Conservation (phyloP, 352 stramenopile genomes). For the Phytophthora sp. region DNA sequence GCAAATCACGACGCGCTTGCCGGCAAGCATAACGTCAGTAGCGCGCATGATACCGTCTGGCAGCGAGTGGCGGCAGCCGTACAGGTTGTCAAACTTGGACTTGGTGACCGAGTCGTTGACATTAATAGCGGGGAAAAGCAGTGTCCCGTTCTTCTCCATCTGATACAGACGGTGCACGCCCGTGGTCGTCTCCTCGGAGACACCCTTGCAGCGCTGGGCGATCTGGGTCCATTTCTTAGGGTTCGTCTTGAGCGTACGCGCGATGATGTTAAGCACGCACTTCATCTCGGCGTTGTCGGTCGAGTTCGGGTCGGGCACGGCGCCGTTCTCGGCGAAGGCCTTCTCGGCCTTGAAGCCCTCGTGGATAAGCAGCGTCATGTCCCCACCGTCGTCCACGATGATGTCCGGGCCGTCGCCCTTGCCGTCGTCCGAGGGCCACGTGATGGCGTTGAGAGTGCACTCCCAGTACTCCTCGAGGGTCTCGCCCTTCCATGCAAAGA, state of each 20-base stretch:
- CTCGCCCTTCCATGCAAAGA: constrained; percentile 99
- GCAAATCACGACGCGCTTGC: constrained; percentile 98
- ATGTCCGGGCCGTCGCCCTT: constrained; percentile 97
- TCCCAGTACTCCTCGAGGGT: constrained; percentile 99
- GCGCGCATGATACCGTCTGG: constrained; percentile 98
- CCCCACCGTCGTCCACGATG: constrained; percentile 98
- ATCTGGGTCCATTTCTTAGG: constrained; percentile 98
- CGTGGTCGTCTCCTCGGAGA: constrained; percentile 99
- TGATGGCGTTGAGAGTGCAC: constrained; percentile 98
- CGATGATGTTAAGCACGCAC: constrained; percentile 98
- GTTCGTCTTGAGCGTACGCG: constrained; percentile 93
- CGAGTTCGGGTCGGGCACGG: constrained; percentile 93
- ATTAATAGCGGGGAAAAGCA: constrained; percentile 99
- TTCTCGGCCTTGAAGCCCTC: constrained; percentile 98
- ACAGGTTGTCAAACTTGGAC: constrained; percentile 99
- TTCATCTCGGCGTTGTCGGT: constrained; percentile 99
- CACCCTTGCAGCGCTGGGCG: constrained; percentile 93
- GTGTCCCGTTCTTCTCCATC: constrained; percentile 96
- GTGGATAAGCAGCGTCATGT: constrained; percentile 99
- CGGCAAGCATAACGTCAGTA: constrained; percentile 99
- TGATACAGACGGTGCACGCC: constrained; percentile 98
- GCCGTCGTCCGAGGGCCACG: constrained; percentile 96
- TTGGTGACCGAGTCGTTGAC: constrained; percentile 99
- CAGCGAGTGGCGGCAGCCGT: constrained; percentile 99
- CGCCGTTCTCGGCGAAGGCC: constrained; percentile 93